Conservation (phyloP, 495 filamentous ascomycete genomes). For the Penicillium subrubescens region DNA sequence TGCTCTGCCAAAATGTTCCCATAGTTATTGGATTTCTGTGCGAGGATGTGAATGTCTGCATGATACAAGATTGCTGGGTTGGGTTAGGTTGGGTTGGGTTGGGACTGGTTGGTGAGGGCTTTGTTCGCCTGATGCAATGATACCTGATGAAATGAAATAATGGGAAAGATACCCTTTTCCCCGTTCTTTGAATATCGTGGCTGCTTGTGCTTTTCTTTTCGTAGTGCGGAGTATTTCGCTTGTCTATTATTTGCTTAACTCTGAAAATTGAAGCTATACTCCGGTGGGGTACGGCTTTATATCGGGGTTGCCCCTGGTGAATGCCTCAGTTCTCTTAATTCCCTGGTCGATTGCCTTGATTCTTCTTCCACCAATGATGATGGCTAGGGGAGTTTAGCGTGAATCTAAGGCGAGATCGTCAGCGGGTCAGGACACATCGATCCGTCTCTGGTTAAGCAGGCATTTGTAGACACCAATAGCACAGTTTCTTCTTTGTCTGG, state of each 20-base stretch:
- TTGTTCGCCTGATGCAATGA: constrained; percentile 14
- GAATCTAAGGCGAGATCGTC: neutral
- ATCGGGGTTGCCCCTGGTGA: neutral
- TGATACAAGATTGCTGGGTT: constrained; percentile 21
- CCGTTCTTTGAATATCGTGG: neutral
- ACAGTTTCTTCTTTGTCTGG: neutral
- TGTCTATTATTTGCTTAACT: neutral
- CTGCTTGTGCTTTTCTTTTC: neutral
- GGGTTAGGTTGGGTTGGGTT: constrained; percentile 6
- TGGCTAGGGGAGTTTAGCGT: neutral
- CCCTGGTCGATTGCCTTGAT: neutral
- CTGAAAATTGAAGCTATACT: neutral
- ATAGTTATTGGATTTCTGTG: constrained; percentile 12
- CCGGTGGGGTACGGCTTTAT: constrained; percentile 5
- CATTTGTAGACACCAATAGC: neutral
- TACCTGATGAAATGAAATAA: constrained; percentile 20
- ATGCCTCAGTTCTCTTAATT: neutral
- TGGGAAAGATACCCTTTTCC: neutral
- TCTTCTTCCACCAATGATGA: constrained; percentile 5
- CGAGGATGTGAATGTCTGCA: constrained; percentile 11
- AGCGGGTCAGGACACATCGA: neutral
- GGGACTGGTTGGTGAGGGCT: constrained; percentile 1
- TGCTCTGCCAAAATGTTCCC: constrained; percentile 20
- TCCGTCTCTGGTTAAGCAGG: neutral
- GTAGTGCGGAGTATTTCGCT: neutral